Percentiles rank a stretch among this genome's conserved stretches.
These are phyloP conservation scores for Lindgomyces ingoldianus DNA, from an alignment of 495 filamentous ascomycete genomes.

Conservation along the genomic window DNA sequence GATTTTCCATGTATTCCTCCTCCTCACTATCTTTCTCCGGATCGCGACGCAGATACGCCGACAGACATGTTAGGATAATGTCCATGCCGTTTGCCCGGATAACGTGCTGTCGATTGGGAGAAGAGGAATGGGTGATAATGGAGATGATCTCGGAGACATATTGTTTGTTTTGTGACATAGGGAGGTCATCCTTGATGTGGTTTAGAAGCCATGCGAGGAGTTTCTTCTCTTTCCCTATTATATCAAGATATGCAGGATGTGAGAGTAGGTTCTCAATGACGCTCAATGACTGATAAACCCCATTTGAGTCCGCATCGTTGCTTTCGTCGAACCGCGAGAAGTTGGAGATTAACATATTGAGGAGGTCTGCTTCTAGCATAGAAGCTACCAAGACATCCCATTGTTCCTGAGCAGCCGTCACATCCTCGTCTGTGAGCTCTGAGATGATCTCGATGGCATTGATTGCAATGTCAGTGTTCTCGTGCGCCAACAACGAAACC, in stretches of 20 bases:
- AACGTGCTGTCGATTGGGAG: constrained; percentile 64
- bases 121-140: constrained; percentile 74
- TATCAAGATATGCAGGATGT: constrained; percentile 63
- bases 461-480: constrained; percentile 97
- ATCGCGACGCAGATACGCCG: constrained; percentile 86
- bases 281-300: constrained; percentile 82
- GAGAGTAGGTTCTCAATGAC: constrained; percentile 87
- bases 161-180: constrained; percentile 85
- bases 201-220: constrained; percentile 75
- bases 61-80: constrained; percentile 75
- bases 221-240: constrained; percentile 64
- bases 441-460: constrained; percentile 85
- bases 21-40: constrained; percentile 84
- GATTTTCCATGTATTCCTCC: constrained; percentile 90
- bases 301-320: constrained; percentile 74
- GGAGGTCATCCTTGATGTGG: constrained; percentile 66
- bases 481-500: constrained; percentile 81
- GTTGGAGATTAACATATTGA: constrained; percentile 82
- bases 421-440: constrained; percentile 94
- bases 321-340: constrained; percentile 79
- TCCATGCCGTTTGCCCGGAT: constrained; percentile 72
- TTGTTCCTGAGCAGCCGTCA: constrained; percentile 77
- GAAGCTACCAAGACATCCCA: constrained; percentile 81
- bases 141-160: constrained; percentile 91
- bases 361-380: constrained; percentile 76